phyloP scores from a whole-genome alignment of 805 yeast species.

The Yamadazyma philogaea region DNA sequence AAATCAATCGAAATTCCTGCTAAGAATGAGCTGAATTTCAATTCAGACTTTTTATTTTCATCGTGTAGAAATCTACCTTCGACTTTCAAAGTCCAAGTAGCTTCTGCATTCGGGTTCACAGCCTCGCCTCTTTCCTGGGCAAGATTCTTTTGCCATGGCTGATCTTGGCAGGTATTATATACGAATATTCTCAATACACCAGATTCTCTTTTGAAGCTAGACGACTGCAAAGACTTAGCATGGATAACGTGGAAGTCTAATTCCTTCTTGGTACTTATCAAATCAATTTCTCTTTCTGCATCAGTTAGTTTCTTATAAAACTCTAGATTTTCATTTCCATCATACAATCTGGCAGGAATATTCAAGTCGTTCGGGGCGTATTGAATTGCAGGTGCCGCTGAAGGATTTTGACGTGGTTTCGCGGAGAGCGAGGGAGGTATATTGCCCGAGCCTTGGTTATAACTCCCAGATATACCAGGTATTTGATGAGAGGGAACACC shows the following conservation, averaged over 20 bases:
- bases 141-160: constrained; percentile 67
- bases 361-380: constrained; percentile 42
- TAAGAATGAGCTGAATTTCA: constrained; percentile 72
- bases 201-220: constrained; percentile 40
- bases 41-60: constrained; percentile 24
- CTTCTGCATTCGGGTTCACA: constrained; percentile 29
- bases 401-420: constrained; percentile 30
- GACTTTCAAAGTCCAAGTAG: constrained; percentile 80
- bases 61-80: constrained; percentile 78
- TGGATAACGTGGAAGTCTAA: constrained; percentile 75
- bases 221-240: constrained; percentile 38
- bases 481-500: background rate
- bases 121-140: constrained; percentile 19
- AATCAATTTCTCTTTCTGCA: constrained; percentile 80
- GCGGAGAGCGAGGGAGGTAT: constrained; percentile 1
- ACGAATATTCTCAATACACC: constrained; percentile 74
- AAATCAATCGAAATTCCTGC: constrained; percentile 84
- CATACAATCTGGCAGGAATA: constrained; percentile 36
- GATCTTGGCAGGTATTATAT: constrained; percentile 79
- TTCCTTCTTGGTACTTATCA: constrained; percentile 76
- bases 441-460: constrained; percentile 1
- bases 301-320: constrained; percentile 68
- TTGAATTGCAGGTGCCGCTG: constrained; percentile 38
- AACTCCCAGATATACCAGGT: background rate
- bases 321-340: constrained; percentile 64